A percentile compares a stretch with the other conserved stretches of the same genome.
phyloP scores from a whole-genome alignment of 2,329 filamentous ascomycete species.

The Sphaerulina vaccinii region DNA sequence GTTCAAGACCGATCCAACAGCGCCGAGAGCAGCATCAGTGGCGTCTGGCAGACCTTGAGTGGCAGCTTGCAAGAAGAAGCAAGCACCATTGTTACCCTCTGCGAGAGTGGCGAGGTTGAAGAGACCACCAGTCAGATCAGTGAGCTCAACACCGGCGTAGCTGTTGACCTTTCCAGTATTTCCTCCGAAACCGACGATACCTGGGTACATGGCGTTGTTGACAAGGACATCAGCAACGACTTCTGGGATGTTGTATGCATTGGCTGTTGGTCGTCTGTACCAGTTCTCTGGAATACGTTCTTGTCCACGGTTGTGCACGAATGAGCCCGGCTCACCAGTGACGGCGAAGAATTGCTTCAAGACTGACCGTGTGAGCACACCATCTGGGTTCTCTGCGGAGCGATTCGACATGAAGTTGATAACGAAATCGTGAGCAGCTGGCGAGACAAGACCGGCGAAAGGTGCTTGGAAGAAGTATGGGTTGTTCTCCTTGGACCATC shows the following conservation, averaged over 20 bases:
- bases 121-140: constrained; percentile 39
- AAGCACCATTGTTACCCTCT: constrained; percentile 39
- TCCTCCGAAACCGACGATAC: constrained; percentile 36
- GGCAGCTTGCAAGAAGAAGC: constrained; percentile 35
- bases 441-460: constrained; percentile 11
- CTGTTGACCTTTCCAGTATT: constrained; percentile 38
- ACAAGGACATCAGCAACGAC: constrained; percentile 21
- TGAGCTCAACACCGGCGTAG: constrained; percentile 38
- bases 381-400: constrained; percentile 19
- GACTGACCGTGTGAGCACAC: constrained; percentile 24
- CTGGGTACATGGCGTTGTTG: constrained; percentile 26
- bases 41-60: constrained; percentile 29
- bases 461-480: constrained; percentile 35
- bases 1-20: constrained; percentile 14
- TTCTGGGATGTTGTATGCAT: constrained; percentile 32
- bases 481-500: constrained; percentile 30
- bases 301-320: constrained; percentile 22
- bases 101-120: constrained; percentile 19
- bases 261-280: constrained; percentile 19
- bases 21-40: constrained; percentile 22
- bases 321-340: constrained; percentile 21
- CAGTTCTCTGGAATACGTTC: constrained; percentile 43
- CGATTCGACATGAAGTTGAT: constrained; percentile 27
- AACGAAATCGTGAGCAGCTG: constrained; percentile 17
- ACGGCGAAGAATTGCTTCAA: constrained; percentile 29